Conservation (phyloP, 164 flowering plant species). For the Piper betle region DNA sequence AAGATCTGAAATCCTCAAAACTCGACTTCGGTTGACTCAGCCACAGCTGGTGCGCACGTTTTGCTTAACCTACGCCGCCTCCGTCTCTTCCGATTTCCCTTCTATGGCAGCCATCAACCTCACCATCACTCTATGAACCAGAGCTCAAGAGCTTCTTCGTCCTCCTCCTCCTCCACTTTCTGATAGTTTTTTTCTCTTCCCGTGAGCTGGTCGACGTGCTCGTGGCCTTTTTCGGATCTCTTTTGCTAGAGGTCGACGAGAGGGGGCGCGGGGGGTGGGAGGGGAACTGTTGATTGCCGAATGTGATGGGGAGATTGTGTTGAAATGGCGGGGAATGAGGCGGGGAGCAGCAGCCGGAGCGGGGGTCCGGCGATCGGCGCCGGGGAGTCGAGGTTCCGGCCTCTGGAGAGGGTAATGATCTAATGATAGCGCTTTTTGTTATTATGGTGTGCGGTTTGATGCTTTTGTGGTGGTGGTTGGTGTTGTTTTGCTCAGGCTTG, state of each 20-base stretch:
- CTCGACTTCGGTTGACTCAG: not conserved
- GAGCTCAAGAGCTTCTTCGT: not conserved
- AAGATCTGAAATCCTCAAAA: not conserved
- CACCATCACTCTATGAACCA: no score
- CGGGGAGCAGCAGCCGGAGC: slow-evolving; percentile 7
- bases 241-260: no score
- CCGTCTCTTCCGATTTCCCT: not conserved
- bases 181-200: no score
- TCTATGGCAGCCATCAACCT: not conserved
- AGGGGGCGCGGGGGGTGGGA: not conserved
- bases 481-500: not conserved
- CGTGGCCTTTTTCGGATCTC: not conserved
- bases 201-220: not conserved
- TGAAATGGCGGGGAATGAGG: slow-evolving; percentile 21
- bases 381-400: slow-evolving; percentile 16
- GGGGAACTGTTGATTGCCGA: not conserved
- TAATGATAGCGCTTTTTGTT: not conserved
- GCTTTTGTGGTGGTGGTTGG: not conserved
- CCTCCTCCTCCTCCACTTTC: no score
- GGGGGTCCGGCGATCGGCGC: slow-evolving; percentile 18
- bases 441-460: not conserved
- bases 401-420: slow-evolving; percentile 11
- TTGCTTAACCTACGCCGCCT: not conserved
- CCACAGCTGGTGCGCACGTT: not conserved
- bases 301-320: slow-evolving; percentile 8